Base-by-base conservation (phyloP, 1,284 basidiomycete genomes). In the Ceratobasidium theobromae region DNA sequence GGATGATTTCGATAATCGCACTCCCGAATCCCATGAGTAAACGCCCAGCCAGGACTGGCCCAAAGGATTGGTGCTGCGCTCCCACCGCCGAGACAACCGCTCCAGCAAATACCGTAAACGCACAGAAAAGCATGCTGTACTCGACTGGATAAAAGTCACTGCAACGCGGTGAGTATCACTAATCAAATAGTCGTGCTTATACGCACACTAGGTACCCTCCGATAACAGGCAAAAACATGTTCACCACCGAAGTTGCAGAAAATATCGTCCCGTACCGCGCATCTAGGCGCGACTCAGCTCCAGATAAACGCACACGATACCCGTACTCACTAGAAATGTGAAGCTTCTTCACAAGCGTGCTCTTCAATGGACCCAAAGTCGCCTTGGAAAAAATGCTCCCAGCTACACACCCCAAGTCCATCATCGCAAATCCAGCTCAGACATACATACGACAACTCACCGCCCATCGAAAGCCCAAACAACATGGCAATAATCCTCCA, bases 51-150 rank as follows among this genome's bases (percentile, higher is more conserved):
- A 55, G 38, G 40, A 55, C 53, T 27, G 53, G 53, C 2, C 53
- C 53, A 21, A 55, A 55, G 9, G 27, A 38, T 21, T 40, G 21
- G 27, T 43, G 53, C 9, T 55, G 53, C 8, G 53, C 53, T 43
- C 53, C 53, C 23, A 30, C 21, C 12, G 53, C 53, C 9, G 53
- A 55, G 21, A 55, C 53, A 18, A 55, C 43, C 8, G 53, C 53
- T 4, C 53, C 53, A n/a, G 53, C 53, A 43, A 55, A 55, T 11
- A 55, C 53, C 4, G 53, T 23, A n/a, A 55, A 55, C 8, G 53
- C 53, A 43, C 53, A 55, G 53, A 55, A 55, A 12, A 55, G 16
- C 53, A 55, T 55, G n/a, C 53, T 40, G 40, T 55, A 55, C 21
- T 55, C 53, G 23, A 55, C 14, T 2, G 53, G 53, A 23, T 55